Conservation (phyloP, 2,329 filamentous ascomycete genomes). For the Elsinoe australis region DNA sequence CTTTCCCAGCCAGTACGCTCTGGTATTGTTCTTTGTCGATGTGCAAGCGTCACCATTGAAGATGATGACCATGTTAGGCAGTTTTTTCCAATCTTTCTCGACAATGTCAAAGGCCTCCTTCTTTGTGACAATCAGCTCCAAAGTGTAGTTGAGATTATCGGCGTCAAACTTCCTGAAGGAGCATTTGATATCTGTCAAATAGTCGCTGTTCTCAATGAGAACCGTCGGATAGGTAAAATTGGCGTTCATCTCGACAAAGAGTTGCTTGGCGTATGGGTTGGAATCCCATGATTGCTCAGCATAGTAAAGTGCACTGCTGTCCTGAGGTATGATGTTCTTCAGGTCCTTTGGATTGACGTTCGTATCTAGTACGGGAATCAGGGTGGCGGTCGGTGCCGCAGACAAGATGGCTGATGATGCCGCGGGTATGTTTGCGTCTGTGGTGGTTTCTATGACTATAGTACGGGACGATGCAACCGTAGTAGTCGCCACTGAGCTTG, state of each 20-base stretch:
- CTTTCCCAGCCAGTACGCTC: conserved; percentile 8
- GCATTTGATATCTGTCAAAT: background rate
- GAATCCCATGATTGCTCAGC: background rate
- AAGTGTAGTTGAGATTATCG: background rate
- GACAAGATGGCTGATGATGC: background rate
- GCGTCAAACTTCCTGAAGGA: no score
- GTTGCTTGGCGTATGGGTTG: conserved; percentile 1
- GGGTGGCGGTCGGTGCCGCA: background rate
- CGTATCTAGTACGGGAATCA: background rate
- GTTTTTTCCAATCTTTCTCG: background rate
- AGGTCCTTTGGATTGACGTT: background rate
- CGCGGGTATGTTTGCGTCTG: no score
- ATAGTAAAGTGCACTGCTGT: background rate
- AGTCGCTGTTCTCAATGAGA: conserved; percentile 3
- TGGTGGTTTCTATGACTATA: background rate
- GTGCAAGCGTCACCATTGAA: conserved; percentile 7
- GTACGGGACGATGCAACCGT: background rate
- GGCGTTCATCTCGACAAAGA: background rate
- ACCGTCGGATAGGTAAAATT: conserved; percentile 1
- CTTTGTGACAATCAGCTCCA: background rate
- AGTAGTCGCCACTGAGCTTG: background rate
- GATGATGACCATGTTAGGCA: conserved; percentile 7
- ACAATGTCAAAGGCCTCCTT: background rate
- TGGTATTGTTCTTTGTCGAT: background rate
- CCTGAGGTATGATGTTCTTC: background rate